Evolutionary conservation across 176 grass and related monocot genomes (phyloP).

Genomic region (Cenchrus purpureus): DNA sequence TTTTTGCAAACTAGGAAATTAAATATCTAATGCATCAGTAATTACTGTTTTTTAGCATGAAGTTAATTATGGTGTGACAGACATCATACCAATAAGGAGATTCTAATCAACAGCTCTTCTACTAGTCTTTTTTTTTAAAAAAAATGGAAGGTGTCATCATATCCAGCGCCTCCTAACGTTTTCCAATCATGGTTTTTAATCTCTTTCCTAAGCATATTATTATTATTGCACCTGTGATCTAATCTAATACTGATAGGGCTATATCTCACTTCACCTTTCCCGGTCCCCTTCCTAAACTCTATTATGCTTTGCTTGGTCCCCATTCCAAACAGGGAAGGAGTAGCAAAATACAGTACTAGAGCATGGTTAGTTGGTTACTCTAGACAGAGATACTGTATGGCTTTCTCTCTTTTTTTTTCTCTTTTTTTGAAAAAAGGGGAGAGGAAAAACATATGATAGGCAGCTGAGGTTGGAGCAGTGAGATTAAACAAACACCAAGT

Average conservation of each 20-base stretch:
- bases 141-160: no score
- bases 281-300: conserved; percentile 44
- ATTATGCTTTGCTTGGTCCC: not conserved
- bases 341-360: not conserved
- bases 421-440: not conserved
- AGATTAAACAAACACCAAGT: conserved; percentile 39
- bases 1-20: not conserved
- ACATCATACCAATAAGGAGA: no score
- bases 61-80: conserved; percentile 9
- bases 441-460: not conserved
- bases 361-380: no score
- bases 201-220: conserved; percentile 10
- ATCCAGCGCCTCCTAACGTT: conserved; percentile 27
- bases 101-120: no score
- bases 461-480: not conserved
- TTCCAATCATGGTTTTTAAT: not conserved
- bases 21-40: not conserved
- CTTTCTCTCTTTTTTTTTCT: not conserved
- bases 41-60: not conserved
- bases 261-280: conserved; percentile 47
- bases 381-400: no score
- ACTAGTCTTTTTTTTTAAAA: no score
- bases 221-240: conserved; percentile 19
- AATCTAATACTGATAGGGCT: not conserved
- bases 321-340: not conserved